A percentile compares a stretch with the other conserved stretches of the same genome.
Evolutionary conservation across 1,139 yeast species (phyloP).

Genomic region (Lodderomyces jiufengensis): DNA sequence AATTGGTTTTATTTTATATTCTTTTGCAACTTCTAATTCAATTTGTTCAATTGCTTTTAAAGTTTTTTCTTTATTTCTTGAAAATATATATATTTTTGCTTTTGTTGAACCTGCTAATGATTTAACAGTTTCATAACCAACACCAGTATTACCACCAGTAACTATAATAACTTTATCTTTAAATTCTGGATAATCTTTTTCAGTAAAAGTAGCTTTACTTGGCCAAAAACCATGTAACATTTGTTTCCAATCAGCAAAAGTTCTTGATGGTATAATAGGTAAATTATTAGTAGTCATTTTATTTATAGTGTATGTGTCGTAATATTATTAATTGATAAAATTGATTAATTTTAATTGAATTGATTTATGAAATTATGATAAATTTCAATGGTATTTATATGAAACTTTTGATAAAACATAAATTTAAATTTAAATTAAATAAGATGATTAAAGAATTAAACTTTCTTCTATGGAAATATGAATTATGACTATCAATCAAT

Average conservation of each 20-base stretch:
- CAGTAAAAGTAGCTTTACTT: constrained; percentile 13
- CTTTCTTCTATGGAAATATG: too few relatives aligned
- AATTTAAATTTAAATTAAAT: too few relatives aligned
- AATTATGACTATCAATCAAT: too few relatives aligned
- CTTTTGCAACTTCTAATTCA: constrained; percentile 16
- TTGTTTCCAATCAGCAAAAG: constrained; percentile 12
- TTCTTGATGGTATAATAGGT: constrained; percentile 9
- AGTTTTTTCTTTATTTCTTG: constrained; percentile 18
- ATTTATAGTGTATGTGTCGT: too few relatives aligned
- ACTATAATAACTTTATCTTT: constrained; percentile 21
- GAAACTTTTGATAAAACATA: too few relatives aligned
- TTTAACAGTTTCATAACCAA: constrained; percentile 30
- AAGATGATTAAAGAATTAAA: too few relatives aligned
- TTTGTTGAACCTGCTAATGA: constrained; percentile 34
- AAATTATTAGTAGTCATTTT: background rate
- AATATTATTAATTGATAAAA: too few relatives aligned
- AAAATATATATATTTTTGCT: constrained; percentile 26
- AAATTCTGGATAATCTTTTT: constrained; percentile 14
- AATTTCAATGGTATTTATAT: too few relatives aligned
- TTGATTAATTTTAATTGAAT: too few relatives aligned
- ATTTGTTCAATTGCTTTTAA: constrained; percentile 28
- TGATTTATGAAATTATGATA: too few relatives aligned
- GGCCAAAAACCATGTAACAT: constrained; percentile 13
- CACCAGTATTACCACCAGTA: constrained; percentile 22
- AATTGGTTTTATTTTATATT: constrained; percentile 10